phyloP scores from a whole-genome alignment of 75 land plant genomes.

The Gnetum montanum region DNA sequence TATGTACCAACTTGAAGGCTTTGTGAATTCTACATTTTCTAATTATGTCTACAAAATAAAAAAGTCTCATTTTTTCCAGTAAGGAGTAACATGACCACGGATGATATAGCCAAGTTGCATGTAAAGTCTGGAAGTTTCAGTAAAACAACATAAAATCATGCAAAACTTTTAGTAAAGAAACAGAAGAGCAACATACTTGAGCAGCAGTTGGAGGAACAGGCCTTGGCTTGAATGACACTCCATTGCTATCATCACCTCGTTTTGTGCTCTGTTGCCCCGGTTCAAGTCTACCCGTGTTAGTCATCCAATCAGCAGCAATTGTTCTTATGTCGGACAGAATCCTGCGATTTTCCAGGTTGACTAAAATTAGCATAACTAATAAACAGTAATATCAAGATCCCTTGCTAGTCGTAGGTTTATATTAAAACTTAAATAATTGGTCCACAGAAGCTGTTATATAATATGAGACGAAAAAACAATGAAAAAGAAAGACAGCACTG shows the following conservation, averaged over 20 bases:
- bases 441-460: too few relatives aligned
- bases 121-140: too few relatives aligned
- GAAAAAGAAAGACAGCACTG: too few relatives aligned
- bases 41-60: too few relatives aligned
- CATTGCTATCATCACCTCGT: constrained; percentile 55
- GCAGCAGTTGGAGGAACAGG: constrained; percentile 95
- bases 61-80: too few relatives aligned
- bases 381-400: not conserved
- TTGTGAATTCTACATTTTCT: too few relatives aligned
- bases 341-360: constrained; percentile 42
- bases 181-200: constrained; percentile 65
- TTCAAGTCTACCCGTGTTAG: constrained; percentile 63
- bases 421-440: not conserved
- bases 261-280: constrained; percentile 32
- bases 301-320: constrained; percentile 98
- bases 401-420: not conserved
- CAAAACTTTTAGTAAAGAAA: too few relatives aligned
- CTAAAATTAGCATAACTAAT: not conserved
- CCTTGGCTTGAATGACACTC: constrained; percentile 60
- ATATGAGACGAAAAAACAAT: too few relatives aligned
- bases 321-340: constrained; percentile 92
- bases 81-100: too few relatives aligned
- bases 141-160: too few relatives aligned
- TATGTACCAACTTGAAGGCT: too few relatives aligned
- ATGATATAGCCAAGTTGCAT: too few relatives aligned